These are phyloP conservation scores for Adenanthera pavonina DNA, from an alignment of 306 rosid genomes.

Conservation along the genomic window DNA sequence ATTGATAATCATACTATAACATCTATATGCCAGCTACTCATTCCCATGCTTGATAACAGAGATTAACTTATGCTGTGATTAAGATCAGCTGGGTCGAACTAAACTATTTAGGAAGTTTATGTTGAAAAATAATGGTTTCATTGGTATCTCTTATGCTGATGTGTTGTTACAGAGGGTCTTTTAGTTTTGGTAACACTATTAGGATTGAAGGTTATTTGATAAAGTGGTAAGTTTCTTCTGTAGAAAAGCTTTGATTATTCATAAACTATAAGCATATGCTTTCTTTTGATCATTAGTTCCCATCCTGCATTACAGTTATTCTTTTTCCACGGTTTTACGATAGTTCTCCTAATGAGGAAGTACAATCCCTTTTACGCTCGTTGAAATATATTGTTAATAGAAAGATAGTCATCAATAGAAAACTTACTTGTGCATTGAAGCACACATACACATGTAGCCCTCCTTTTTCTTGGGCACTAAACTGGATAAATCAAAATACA, in stretches of 20 bases:
- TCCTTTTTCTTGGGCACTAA: not conserved
- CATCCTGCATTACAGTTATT: not conserved
- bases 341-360: not conserved
- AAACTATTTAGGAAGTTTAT: not conserved
- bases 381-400: not conserved
- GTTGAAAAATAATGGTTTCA: not conserved
- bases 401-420: not conserved
- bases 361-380: not conserved
- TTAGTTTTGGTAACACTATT: not conserved
- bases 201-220: not conserved
- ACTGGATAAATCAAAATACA: constrained; percentile 2
- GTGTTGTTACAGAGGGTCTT: not conserved
- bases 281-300: not conserved
- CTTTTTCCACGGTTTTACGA: not conserved
- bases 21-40: not conserved
- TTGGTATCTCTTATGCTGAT: not conserved
- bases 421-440: not conserved
- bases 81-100: constrained; percentile 1
- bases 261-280: not conserved
- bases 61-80: not conserved
- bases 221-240: not conserved
- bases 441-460: not conserved
- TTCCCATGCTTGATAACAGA: not conserved
- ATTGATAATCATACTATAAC: not conserved
- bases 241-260: not conserved